A percentile compares a stretch with the other conserved stretches of the same genome.
Conservation (phyloP, 345 rosid genomes). For the Gossypium raimondii region DNA sequence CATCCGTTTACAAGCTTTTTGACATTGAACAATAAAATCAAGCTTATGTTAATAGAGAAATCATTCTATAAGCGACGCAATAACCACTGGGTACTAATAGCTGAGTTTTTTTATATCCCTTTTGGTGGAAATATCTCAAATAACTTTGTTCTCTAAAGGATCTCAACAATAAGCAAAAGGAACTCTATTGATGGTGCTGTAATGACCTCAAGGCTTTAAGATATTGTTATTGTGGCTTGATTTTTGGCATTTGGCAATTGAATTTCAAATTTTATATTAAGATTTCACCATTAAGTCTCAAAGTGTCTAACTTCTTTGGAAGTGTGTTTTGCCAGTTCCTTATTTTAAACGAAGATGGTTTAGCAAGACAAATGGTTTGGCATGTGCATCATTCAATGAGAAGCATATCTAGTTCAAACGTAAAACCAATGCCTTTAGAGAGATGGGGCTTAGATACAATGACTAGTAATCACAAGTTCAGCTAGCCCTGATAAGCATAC, state of each 20-base stretch:
- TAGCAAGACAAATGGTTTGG: constrained; percentile 1
- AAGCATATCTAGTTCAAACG: neutral
- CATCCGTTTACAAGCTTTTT: neutral
- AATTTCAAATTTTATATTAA: neutral
- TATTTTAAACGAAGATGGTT: neutral
- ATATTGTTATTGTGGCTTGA: neutral
- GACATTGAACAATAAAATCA: neutral
- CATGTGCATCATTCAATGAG: neutral
- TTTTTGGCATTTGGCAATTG: neutral
- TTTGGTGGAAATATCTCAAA: neutral
- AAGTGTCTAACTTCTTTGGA: neutral
- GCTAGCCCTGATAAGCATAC: neutral
- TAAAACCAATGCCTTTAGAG: neutral
- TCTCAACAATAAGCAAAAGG: neutral
- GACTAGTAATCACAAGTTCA: neutral
- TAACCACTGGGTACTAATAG: neutral
- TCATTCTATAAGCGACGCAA: neutral
- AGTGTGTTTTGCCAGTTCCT: neutral
- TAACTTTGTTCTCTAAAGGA: neutral
- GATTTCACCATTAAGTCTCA: neutral
- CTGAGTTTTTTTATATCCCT: neutral
- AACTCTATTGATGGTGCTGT: neutral
- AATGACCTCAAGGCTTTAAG: neutral
- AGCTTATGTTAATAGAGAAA: neutral
- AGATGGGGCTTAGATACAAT: neutral